phyloP scores from a whole-genome alignment of 768 basidiomycete genomes.

The Coprinopsis sp. region DNA sequence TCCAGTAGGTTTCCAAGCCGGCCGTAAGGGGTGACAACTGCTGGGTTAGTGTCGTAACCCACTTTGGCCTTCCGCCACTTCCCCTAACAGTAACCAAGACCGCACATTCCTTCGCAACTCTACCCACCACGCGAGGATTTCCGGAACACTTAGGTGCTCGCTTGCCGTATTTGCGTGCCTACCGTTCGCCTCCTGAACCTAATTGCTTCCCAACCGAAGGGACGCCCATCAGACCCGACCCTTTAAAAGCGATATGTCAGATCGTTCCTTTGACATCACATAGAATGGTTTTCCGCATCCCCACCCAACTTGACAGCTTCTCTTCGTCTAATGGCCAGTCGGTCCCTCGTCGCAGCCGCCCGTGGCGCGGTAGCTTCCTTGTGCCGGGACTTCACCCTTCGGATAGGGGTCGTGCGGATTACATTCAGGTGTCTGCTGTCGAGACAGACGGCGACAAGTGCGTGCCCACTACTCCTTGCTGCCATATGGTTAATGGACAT shows the following conservation, averaged over 20 bases:
- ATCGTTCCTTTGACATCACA: slow-evolving; percentile 28
- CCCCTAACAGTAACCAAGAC: not conserved
- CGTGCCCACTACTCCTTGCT: slow-evolving; percentile 22
- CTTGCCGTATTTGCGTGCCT: not conserved
- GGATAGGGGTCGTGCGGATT: slow-evolving; percentile 45
- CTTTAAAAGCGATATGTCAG: slow-evolving; percentile 36
- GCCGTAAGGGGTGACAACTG: not conserved
- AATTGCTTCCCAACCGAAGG: slow-evolving; percentile 3
- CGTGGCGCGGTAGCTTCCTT: slow-evolving; percentile 56
- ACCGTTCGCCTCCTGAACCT: slow-evolving; percentile 1
- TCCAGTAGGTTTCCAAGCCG: slow-evolving; percentile 6
- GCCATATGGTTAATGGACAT: slow-evolving; percentile 25
- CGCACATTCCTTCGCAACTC: slow-evolving; percentile 1
- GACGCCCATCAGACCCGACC: slow-evolving; percentile 17
- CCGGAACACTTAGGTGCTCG: slow-evolving; percentile 1
- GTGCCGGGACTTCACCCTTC: slow-evolving; percentile 45
- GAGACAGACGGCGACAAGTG: slow-evolving; percentile 73
- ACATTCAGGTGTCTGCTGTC: slow-evolving; percentile 56
- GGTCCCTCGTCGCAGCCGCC: slow-evolving; percentile 23
- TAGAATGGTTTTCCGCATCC: slow-evolving; percentile 58
- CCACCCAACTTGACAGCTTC: slow-evolving; percentile 55
- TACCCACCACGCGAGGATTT: slow-evolving; percentile 2
- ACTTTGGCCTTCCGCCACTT: not conserved
- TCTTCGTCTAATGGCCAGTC: slow-evolving; percentile 37
- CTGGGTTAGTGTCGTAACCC: not conserved